Evolutionary conservation across 176 grass and related monocot species (phyloP), one percentile per base, ranked within the genome.

Genomic region (Juncus inflexus): DNA sequence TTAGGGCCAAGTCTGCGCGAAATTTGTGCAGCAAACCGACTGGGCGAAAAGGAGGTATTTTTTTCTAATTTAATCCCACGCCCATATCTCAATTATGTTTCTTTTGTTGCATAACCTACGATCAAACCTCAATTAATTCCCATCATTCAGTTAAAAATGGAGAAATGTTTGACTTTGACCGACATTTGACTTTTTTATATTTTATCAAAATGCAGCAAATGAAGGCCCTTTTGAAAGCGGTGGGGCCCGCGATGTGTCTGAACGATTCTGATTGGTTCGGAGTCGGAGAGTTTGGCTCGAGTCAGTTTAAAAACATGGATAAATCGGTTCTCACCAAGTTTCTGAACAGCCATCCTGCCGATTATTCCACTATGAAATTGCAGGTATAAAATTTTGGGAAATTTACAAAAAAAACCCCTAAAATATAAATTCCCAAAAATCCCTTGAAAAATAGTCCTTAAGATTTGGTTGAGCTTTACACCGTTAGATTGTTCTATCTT

Each of bases 211-310:
- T 70, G n/a, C 51, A 91, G 94, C 94, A 97, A 97, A 88, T 97
- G 67, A 86, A 89, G 83, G 85, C 85, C 58, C 85, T 97, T 74
- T 65, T 97, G 74, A 77, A 91, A 74, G 81, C 74, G 70, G 94
- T 91, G 81, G 94, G 94, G 51, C 65, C 85, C 81, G 91, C 94
- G 55, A 91, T 97, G 88, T 97, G 94, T 68, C 94, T 87, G 35
- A 81, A 85, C 12, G 72, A 82, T 67, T 83, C 51, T 15, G 94
- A 97, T 86, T 97, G 94, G 94, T 83, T 91, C 64, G 91, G 91
- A 61, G 72, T 62, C 67, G 72, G 40, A 14, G 85, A 80, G 51
- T 78, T 83, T 74, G 79, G 78, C 78, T 15, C 38, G 39, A 71
- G 68, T 56, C 82, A 89, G 41, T 89, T 83, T 59, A 65, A 75